Conservation (phyloP, 495 filamentous ascomycete genomes). For the Staphylotrichum longicolle region DNA sequence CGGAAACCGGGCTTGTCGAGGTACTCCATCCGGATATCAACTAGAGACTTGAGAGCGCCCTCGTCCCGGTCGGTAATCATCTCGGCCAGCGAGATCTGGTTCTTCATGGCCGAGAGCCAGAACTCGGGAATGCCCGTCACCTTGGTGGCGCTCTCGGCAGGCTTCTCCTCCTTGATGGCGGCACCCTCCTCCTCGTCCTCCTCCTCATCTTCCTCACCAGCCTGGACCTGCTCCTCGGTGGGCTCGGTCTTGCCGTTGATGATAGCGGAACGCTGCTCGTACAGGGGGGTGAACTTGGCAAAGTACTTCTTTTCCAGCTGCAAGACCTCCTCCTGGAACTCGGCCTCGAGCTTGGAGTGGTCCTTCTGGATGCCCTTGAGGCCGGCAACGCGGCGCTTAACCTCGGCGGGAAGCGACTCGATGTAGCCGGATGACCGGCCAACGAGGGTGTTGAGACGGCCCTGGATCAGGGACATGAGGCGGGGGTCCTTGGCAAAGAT, state of each 20-base stretch:
- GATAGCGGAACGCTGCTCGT: slow-evolving; percentile 90
- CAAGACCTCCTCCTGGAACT: slow-evolving; percentile 97
- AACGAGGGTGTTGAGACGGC: slow-evolving; percentile 87
- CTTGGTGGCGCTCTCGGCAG: slow-evolving; percentile 42
- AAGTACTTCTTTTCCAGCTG: slow-evolving; percentile 99
- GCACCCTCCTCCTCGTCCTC: slow-evolving; percentile 52
- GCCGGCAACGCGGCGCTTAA: slow-evolving; percentile 89
- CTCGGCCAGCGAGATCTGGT: slow-evolving; percentile 91
- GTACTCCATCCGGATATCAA: slow-evolving; percentile 98
- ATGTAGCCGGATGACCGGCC: slow-evolving; percentile 97
- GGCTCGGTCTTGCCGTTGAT: slow-evolving; percentile 88
- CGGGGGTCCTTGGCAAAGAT: slow-evolving; percentile 92
- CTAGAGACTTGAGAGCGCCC: slow-evolving; percentile 83
- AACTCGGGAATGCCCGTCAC: slow-evolving; percentile 91
- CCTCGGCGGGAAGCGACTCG: slow-evolving; percentile 82
- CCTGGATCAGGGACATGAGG: slow-evolving; percentile 94
- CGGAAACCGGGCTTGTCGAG: slow-evolving; percentile 97
- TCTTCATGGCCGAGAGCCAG: slow-evolving; percentile 99
- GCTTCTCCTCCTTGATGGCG: slow-evolving; percentile 50
- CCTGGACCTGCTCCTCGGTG: slow-evolving; percentile 77
- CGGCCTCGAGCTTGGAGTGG: slow-evolving; percentile 93
- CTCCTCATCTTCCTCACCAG: slow-evolving; percentile 77
- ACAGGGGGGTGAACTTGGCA: slow-evolving; percentile 95
- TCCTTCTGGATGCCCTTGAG: slow-evolving; percentile 98
- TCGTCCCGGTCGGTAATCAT: slow-evolving; percentile 98